Percentiles rank a stretch among this genome's conserved stretches.
These are phyloP conservation scores for Mentha longifolia DNA, from an alignment of 257 asterid genomes.

Conservation along the genomic window DNA sequence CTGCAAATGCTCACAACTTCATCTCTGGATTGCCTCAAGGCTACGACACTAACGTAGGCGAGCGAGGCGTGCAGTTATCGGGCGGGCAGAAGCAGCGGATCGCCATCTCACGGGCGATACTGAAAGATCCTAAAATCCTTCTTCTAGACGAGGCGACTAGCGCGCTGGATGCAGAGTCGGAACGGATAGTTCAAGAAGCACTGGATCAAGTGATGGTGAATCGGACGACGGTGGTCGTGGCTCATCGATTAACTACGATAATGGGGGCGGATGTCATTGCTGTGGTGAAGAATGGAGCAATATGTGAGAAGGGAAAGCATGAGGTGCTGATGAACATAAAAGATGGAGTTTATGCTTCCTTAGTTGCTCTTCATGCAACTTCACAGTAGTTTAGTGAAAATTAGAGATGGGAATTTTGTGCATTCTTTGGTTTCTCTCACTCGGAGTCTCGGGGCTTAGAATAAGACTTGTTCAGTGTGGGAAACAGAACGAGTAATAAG, in stretches of 20 bases:
- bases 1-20: conserved; percentile 73
- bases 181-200: conserved; percentile 33
- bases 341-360: conserved; percentile 69
- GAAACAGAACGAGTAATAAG: not conserved
- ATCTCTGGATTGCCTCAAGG: conserved; percentile 75
- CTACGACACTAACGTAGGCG: conserved; percentile 63
- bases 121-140: conserved; percentile 52
- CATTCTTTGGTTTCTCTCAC: not conserved
- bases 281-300: conserved; percentile 71
- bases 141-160: conserved; percentile 62
- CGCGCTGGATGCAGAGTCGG: conserved; percentile 57
- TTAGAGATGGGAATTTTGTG: not conserved
- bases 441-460: too few relatives aligned
- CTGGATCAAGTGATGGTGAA: conserved; percentile 55
- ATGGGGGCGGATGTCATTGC: conserved; percentile 75
- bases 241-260: conserved; percentile 67
- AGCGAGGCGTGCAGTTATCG: conserved; percentile 49
- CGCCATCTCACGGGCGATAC: conserved; percentile 50
- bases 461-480: not conserved
- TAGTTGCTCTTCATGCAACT: conserved; percentile 65
- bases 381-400: conserved; percentile 23
- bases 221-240: conserved; percentile 74
- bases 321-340: conserved; percentile 57
- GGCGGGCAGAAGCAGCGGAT: conserved; percentile 65
- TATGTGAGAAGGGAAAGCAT: conserved; percentile 70